Evolutionary conservation across 495 filamentous ascomycete genomes (phyloP).

Genomic region (Annulohypoxylon maeteangense): DNA sequence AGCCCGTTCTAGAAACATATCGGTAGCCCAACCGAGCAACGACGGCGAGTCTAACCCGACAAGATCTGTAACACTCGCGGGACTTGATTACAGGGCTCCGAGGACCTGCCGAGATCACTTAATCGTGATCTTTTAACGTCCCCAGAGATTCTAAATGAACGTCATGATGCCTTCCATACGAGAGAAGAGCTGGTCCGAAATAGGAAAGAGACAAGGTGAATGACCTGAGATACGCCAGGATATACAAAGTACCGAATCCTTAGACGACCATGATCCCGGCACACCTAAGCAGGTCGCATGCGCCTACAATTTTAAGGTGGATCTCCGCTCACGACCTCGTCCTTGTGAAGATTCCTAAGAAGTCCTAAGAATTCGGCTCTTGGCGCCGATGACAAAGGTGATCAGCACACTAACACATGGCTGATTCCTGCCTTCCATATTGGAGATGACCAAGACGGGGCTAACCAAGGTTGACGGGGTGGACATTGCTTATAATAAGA

Average conservation of each 20-base stretch:
- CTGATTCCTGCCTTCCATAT: constrained; percentile 25
- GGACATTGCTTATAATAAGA: constrained; percentile 20
- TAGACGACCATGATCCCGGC: background rate
- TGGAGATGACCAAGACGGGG: constrained; percentile 3
- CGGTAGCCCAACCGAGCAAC: background rate
- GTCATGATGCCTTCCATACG: constrained; percentile 1
- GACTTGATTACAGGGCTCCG: background rate
- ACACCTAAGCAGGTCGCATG: constrained; percentile 15
- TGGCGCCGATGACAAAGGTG: constrained; percentile 29
- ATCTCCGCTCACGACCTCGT: background rate
- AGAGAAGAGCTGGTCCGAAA: background rate
- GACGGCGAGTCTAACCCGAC: background rate
- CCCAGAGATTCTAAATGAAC: constrained; percentile 5
- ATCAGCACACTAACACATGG: background rate
- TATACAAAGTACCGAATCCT: constrained; percentile 5
- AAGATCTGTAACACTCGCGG: background rate
- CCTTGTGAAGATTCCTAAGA: constrained; percentile 1
- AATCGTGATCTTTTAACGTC: background rate
- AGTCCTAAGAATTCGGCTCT: constrained; percentile 1
- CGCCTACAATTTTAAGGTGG: constrained; percentile 8
- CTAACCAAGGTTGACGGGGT: background rate
- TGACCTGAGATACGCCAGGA: background rate
- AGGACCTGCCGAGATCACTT: background rate
- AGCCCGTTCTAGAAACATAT: constrained; percentile 1
- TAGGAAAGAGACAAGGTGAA: constrained; percentile 20